phyloP scores from a whole-genome alignment of 495 filamentous ascomycete species.

The Bryoglossum gracile region DNA sequence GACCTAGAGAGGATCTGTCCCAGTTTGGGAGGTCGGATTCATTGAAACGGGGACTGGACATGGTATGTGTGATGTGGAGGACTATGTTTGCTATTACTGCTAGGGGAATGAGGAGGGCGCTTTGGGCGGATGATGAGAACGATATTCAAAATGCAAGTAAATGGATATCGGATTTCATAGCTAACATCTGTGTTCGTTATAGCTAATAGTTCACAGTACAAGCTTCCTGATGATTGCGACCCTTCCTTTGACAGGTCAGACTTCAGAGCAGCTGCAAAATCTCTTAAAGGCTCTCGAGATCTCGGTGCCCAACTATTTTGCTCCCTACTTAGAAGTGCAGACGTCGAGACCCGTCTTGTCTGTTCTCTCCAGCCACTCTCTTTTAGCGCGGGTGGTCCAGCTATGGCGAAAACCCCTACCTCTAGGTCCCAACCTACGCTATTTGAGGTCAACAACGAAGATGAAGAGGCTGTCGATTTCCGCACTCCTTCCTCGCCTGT shows the following conservation, averaged over 20 bases:
- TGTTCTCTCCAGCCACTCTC: slow-evolving; percentile 85
- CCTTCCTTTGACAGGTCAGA: slow-evolving; percentile 52
- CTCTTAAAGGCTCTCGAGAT: slow-evolving; percentile 72
- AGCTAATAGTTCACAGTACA: slow-evolving; percentile 32
- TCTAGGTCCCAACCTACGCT: slow-evolving; percentile 37
- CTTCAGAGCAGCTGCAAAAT: slow-evolving; percentile 60
- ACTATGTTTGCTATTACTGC: slow-evolving; percentile 61
- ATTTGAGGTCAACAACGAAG: slow-evolving; percentile 30
- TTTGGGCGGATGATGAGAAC: slow-evolving; percentile 62
- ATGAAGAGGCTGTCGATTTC: slow-evolving; percentile 7
- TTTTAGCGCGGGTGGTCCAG: slow-evolving; percentile 47
- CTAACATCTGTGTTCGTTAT: neutral
- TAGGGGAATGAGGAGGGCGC: slow-evolving; percentile 58
- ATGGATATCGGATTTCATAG: slow-evolving; percentile 20
- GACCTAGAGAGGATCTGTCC: slow-evolving; percentile 52
- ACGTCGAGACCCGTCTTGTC: slow-evolving; percentile 78
- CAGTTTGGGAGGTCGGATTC: slow-evolving; percentile 65
- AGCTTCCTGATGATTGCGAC: slow-evolving; percentile 47
- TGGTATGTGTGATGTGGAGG: slow-evolving; percentile 60
- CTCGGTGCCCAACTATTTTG: slow-evolving; percentile 88
- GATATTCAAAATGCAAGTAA: slow-evolving; percentile 48
- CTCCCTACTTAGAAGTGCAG: slow-evolving; percentile 67
- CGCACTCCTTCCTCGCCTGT: neutral
- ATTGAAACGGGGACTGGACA: slow-evolving; percentile 69
- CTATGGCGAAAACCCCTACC: slow-evolving; percentile 32